A percentile compares a stretch with the other conserved stretches of the same genome.
phyloP scores from a whole-genome alignment of 129 eudicot genomes.

The Helichrysum umbraculigerum region DNA sequence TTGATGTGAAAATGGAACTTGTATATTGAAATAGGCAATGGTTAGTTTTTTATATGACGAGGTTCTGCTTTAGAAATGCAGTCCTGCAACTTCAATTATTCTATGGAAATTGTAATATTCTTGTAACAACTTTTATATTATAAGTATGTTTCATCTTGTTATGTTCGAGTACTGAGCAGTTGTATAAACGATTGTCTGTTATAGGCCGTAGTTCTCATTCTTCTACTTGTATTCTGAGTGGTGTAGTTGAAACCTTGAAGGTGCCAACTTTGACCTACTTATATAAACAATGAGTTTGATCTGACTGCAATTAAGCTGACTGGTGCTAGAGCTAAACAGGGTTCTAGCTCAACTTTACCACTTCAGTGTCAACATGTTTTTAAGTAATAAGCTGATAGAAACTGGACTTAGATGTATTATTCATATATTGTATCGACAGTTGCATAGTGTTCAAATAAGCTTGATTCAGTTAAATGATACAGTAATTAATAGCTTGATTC shows the following conservation, averaged over 20 bases:
- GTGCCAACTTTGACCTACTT: neutral
- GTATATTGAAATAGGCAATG: slow-evolving; percentile 7
- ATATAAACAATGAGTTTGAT: neutral
- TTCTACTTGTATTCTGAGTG: neutral
- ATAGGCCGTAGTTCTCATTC: neutral
- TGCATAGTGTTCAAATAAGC: no score
- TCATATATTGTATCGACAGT: no score
- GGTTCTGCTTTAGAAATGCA: slow-evolving; percentile 12
- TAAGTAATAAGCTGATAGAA: neutral
- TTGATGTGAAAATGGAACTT: slow-evolving; percentile 3
- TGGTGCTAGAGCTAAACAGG: neutral
- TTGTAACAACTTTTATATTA: neutral
- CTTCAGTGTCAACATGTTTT: neutral
- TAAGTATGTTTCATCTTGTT: neutral
- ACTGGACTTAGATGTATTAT: no score
- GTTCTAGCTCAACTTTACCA: neutral
- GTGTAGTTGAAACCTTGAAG: neutral
- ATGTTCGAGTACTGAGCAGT: neutral
- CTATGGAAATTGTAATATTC: slow-evolving; percentile 11
- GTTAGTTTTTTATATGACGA: neutral
- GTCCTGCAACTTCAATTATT: neutral
- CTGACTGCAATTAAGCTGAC: neutral
- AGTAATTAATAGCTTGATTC: no score
- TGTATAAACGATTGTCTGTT: neutral
- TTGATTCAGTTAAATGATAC: no score